phyloP scores from a whole-genome alignment of 1,284 basidiomycete genomes.

The Grifola frondosa region DNA sequence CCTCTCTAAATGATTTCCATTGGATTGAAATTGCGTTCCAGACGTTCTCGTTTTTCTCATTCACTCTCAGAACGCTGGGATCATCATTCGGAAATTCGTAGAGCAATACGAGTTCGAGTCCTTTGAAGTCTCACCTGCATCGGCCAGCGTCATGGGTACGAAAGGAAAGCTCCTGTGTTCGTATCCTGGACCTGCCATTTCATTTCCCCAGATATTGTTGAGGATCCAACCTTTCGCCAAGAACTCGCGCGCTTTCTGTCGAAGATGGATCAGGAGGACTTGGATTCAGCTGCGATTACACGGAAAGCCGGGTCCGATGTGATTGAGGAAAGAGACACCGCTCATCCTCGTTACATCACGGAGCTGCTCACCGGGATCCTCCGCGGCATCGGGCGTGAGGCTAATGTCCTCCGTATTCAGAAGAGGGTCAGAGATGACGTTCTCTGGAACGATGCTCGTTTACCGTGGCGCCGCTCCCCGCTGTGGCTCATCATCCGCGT shows the following conservation, averaged over 20 bases:
- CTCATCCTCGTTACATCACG: conserved; percentile 42
- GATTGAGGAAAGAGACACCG: conserved; percentile 29
- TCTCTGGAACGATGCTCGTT: conserved; percentile 35
- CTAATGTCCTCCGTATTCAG: conserved; percentile 30
- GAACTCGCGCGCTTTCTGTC: conserved; percentile 26
- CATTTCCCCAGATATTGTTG: conserved; percentile 33
- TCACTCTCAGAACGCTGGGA: conserved; percentile 43
- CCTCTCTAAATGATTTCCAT: too few species aligned
- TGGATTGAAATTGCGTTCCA: too few species aligned
- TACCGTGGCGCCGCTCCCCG: conserved; percentile 47
- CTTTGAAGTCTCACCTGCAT: conserved; percentile 41
- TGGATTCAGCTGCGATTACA: conserved; percentile 15
- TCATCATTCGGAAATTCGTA: conserved; percentile 35
- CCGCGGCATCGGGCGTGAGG: conserved; percentile 28
- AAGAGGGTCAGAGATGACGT: conserved; percentile 49
- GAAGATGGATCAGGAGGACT: too few species aligned
- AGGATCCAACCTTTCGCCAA: conserved; percentile 26
- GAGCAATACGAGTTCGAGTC: conserved; percentile 35
- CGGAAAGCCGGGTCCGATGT: conserved; percentile 26
- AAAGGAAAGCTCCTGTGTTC: conserved; percentile 39
- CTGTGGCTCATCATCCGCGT: conserved; percentile 42
- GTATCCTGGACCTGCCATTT: conserved; percentile 35
- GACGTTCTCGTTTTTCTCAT: conserved; percentile 35
- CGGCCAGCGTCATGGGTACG: conserved; percentile 33
- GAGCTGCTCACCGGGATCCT: conserved; percentile 43